Evolutionary conservation across 371 early-diverging fungal species (phyloP).

Genomic region (Apophysomyces variabilis): DNA sequence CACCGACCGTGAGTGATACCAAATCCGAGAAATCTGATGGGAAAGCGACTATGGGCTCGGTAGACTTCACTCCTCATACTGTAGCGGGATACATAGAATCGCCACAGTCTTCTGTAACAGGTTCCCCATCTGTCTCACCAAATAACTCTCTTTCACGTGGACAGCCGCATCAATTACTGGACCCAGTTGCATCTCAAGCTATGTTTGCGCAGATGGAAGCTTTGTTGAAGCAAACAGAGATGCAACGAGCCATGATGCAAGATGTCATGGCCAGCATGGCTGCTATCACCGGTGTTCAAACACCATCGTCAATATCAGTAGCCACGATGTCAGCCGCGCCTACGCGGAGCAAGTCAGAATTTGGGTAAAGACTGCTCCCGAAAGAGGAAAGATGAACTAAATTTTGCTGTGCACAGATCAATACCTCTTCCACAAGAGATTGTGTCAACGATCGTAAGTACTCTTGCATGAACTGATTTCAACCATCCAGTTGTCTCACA

Average conservation of each 20-base stretch:
- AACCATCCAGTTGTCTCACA: too few species aligned
- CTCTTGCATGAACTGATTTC: too few species aligned
- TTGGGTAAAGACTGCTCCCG: neutral
- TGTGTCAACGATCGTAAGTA: constrained; percentile 14
- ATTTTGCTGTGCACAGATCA: neutral
- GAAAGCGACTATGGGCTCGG: neutral
- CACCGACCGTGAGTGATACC: constrained; percentile 3
- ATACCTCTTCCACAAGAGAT: constrained; percentile 1
- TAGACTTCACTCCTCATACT: neutral
- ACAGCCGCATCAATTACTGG: constrained; percentile 18
- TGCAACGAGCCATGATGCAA: constrained; percentile 36
- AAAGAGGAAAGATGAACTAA: neutral
- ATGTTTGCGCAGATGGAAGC: constrained; percentile 39
- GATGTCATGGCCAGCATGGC: constrained; percentile 30
- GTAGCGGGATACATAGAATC: constrained; percentile 13
- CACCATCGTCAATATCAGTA: neutral
- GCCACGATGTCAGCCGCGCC: neutral
- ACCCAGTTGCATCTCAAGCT: constrained; percentile 15
- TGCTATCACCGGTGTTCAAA: constrained; percentile 7
- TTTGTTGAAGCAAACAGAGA: constrained; percentile 37
- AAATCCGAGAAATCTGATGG: neutral
- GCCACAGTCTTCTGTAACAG: constrained; percentile 18
- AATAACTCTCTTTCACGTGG: constrained; percentile 36
- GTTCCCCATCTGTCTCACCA: constrained; percentile 27
- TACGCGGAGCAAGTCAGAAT: neutral